Evolutionary conservation across 2,329 filamentous ascomycete species (phyloP).

Genomic region (Lachnellula hyalina): DNA sequence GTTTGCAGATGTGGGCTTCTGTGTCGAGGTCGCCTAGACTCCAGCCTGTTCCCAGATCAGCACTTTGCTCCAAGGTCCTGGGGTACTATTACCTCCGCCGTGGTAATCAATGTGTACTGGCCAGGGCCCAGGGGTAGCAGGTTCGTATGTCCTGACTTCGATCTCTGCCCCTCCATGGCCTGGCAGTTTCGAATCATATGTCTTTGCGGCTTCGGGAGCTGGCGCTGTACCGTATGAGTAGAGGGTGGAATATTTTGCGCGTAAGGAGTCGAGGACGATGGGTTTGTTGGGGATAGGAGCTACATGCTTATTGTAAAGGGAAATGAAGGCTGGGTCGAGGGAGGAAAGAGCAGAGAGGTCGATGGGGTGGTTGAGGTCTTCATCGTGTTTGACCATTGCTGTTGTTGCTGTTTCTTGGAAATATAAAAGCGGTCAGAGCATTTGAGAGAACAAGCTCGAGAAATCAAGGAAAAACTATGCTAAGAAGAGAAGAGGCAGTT

Average conservation of each 20-base stretch:
- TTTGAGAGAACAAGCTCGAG: too few species aligned
- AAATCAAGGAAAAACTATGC: too few species aligned
- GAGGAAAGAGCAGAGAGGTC: constrained; percentile 42
- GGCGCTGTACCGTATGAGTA: constrained; percentile 39
- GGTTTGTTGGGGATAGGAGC: constrained; percentile 37
- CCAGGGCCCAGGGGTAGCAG: constrained; percentile 36
- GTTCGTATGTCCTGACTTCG: constrained; percentile 41
- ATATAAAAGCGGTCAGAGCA: too few species aligned
- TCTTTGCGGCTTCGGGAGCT: constrained; percentile 32
- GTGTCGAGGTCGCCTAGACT: constrained; percentile 45
- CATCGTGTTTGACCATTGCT: constrained; percentile 28
- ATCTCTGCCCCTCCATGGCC: constrained; percentile 31
- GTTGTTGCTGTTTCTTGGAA: not conserved
- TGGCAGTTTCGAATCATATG: constrained; percentile 36
- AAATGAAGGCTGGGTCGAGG: constrained; percentile 42
- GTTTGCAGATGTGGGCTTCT: constrained; percentile 44
- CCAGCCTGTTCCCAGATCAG: constrained; percentile 31
- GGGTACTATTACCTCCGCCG: constrained; percentile 33
- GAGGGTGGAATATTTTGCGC: constrained; percentile 39
- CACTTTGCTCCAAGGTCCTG: not conserved
- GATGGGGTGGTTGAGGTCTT: constrained; percentile 45
- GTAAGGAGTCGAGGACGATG: constrained; percentile 36
- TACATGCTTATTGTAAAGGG: constrained; percentile 43
- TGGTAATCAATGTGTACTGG: constrained; percentile 46
- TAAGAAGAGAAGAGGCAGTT: too few species aligned